These are phyloP conservation scores for Trypanosoma cruzi DNA, from an alignment of 208 protist genomes.

Conservation along the genomic window DNA sequence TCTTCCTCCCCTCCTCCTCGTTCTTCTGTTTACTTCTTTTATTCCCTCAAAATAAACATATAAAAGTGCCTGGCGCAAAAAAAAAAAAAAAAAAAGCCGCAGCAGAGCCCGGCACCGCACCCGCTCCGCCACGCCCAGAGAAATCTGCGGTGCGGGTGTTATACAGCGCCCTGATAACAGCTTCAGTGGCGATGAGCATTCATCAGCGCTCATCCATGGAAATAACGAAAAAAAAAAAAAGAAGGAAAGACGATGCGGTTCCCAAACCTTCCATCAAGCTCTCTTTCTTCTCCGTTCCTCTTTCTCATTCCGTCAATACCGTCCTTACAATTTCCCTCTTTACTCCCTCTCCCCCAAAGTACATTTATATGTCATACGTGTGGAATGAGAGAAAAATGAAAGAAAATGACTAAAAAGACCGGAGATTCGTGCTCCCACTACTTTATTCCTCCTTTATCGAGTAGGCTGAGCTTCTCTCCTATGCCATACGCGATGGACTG, in stretches of 20 bases:
- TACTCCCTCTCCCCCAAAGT: not conserved
- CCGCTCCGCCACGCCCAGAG: too few species aligned
- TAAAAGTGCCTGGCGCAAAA: too few species aligned
- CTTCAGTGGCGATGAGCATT: too few species aligned
- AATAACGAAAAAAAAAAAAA: not conserved
- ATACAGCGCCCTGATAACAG: too few species aligned
- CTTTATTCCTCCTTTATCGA: slow-evolving; percentile 34
- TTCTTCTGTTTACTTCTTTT: not conserved
- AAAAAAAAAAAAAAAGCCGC: too few species aligned
- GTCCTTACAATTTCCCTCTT: not conserved
- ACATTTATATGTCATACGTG: not conserved
- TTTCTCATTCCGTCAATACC: not conserved
- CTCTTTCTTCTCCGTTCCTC: not conserved
- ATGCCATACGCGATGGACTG: slow-evolving; percentile 98
- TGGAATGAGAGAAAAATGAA: not conserved
- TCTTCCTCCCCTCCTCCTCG: not conserved
- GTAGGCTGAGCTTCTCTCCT: slow-evolving; percentile 96
- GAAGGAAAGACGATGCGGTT: not conserved
- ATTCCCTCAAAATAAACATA: too few species aligned
- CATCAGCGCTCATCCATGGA: not conserved
- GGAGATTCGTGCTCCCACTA: not conserved
- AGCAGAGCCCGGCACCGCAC: too few species aligned
- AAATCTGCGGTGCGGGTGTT: too few species aligned
- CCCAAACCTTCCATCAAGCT: not conserved
- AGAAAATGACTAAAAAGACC: not conserved